Base-by-base conservation (phyloP, 805 yeast species). In the Wickerhamomyces hampshirensis region DNA sequence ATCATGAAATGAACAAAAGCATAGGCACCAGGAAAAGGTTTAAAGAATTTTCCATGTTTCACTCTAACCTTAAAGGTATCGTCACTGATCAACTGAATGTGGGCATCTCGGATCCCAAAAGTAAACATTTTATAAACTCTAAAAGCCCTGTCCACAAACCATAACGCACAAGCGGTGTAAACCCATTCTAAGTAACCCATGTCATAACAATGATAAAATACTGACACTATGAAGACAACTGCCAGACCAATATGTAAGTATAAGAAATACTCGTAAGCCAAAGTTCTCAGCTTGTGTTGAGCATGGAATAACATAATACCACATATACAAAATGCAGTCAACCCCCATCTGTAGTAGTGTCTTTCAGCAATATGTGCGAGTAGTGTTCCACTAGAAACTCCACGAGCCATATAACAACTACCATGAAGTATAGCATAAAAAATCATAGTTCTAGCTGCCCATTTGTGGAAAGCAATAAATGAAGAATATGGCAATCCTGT, bases 401-500 rank as follows among this genome's bases (percentile, higher is more conserved):
- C 53, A 24, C 42, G 40, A 3, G 31, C 36, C 1, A 48, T 43
- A 48, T 50, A 51, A 13, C 46, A 34, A 8, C 32, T 41, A 23
- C 43, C 28, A 32, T 51, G 56, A n/a, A 48, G 33, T 15, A 44
- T 7, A 2, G 53, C 54, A 28, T 47, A 46, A 10, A 47, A 31
- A 30, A 42, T 56, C 47, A 65, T 58, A 1, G 68, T 48, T 38
- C 82, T 56, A 3, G 78, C 75, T 16, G 67, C 58, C 78, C 81
- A 79, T 56, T 74, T 79, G 58, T 86, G 96, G 51, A 74, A 73
- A 26, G 69, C 59, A 43, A 80, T 69, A 59, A 84, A 80, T 3
- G 81, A 67, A 5, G 80, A 62, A 47, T 73, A 79, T 4, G 77
- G 65, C 68, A 86, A 68, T 7, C 86, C 84, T 0, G 91, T 75